These are phyloP conservation scores for Globisporangium rhizosaccharum DNA, from an alignment of 352 stramenopile genomes.

Conservation along the genomic window DNA sequence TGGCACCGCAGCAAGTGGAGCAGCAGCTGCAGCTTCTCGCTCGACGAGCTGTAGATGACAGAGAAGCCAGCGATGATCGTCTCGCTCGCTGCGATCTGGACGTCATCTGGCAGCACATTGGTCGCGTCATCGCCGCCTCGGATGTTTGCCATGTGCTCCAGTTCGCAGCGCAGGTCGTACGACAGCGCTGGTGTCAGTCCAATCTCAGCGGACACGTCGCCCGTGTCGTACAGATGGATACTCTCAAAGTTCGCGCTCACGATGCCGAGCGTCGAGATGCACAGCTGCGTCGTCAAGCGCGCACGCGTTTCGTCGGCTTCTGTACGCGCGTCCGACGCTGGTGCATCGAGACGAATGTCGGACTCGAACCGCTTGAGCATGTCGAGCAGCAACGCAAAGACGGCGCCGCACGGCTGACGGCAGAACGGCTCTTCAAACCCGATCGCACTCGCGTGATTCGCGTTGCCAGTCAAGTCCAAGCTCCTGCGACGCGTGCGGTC, in stretches of 20 bases:
- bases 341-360: neutral
- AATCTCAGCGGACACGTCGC: slow-evolving; percentile 27
- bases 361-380: slow-evolving; percentile 41
- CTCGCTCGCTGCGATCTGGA: slow-evolving; percentile 54
- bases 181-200: slow-evolving; percentile 31
- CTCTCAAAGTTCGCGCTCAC: slow-evolving; percentile 66
- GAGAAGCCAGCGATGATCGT: slow-evolving; percentile 62
- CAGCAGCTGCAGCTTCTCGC: slow-evolving; percentile 65
- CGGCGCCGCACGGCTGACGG: slow-evolving; percentile 51
- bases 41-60: slow-evolving; percentile 53
- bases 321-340: neutral
- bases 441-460: slow-evolving; percentile 6
- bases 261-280: slow-evolving; percentile 41
- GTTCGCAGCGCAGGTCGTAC: slow-evolving; percentile 26
- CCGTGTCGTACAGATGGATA: slow-evolving; percentile 50
- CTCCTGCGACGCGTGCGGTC: neutral
- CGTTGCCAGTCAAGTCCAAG: neutral
- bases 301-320: neutral
- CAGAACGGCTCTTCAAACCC: slow-evolving; percentile 78
- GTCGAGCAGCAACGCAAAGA: slow-evolving; percentile 41
- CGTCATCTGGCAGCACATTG: slow-evolving; percentile 6
- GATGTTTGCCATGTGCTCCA: slow-evolving; percentile 47
- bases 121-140: slow-evolving; percentile 11
- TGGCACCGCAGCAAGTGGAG: slow-evolving; percentile 53
- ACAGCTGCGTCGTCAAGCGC: slow-evolving; percentile 11